Percentiles rank a stretch among this genome's conserved stretches.
Conservation (phyloP, 495 filamentous ascomycete genomes). For the Aspergillus heteromorphus region DNA sequence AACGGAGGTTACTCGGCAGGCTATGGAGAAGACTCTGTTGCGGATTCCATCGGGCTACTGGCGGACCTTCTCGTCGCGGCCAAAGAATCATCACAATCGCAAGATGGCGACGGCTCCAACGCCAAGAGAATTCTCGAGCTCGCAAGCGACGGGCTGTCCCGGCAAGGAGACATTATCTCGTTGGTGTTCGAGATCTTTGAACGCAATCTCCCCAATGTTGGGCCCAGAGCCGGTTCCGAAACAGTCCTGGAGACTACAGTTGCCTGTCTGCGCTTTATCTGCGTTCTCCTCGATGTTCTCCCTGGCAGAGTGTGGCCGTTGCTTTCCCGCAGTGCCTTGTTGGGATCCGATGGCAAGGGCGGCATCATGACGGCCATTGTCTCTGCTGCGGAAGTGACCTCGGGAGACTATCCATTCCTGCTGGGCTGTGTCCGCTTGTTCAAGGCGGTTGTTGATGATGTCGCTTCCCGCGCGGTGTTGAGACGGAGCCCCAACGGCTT, state of each 20-base stretch:
- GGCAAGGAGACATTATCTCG: constrained; percentile 70
- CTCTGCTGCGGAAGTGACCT: constrained; percentile 66
- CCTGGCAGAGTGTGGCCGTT: constrained; percentile 87
- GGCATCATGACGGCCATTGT: constrained; percentile 70
- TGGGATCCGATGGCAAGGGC: constrained; percentile 66
- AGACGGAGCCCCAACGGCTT: constrained; percentile 56
- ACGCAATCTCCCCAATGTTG: constrained; percentile 58
- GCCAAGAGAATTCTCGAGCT: constrained; percentile 58
- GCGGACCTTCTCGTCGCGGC: constrained; percentile 47
- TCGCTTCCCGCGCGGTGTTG: constrained; percentile 62
- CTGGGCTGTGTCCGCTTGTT: constrained; percentile 66
- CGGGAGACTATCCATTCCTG: constrained; percentile 72
- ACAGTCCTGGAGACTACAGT: constrained; percentile 56
- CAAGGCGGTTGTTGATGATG: constrained; percentile 69
- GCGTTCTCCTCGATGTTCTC: constrained; percentile 60
- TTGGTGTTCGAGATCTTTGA: constrained; percentile 85
- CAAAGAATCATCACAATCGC: constrained; percentile 21
- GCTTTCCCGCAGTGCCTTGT: constrained; percentile 69
- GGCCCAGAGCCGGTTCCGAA: constrained; percentile 46
- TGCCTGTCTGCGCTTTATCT: constrained; percentile 73
- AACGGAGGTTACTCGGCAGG: constrained; percentile 30
- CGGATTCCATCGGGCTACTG: constrained; percentile 61
- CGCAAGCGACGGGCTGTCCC: constrained; percentile 66
- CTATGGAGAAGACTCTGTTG: constrained; percentile 44
- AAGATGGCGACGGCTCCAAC: constrained; percentile 24